Conservation (phyloP, 2,329 filamentous ascomycete genomes). For the Orbilia quercus region DNA sequence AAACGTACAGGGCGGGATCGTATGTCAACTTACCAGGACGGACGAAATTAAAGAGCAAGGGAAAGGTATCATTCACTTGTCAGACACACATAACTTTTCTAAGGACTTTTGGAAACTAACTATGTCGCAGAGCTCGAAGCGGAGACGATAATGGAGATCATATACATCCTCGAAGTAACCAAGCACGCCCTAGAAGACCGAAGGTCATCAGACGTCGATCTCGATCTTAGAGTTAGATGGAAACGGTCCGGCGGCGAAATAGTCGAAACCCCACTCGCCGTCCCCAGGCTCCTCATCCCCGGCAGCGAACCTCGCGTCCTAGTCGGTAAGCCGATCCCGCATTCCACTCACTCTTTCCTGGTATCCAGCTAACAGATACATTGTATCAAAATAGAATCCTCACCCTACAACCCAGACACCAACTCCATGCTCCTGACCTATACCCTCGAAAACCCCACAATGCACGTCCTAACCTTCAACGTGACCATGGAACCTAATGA, state of each 20-base stretch:
- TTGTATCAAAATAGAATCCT: conserved; percentile 27
- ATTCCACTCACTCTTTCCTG: conserved; percentile 58
- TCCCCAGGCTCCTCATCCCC: conserved; percentile 83
- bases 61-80: conserved; percentile 11
- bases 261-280: conserved; percentile 75
- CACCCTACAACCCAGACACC: conserved; percentile 38
- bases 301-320: conserved; percentile 88
- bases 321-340: conserved; percentile 66
- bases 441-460: conserved; percentile 91
- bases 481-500: conserved; percentile 91
- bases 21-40: conserved; percentile 34
- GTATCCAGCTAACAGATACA: conserved; percentile 59
- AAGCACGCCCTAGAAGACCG: conserved; percentile 86
- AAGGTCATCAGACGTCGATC: conserved; percentile 77
- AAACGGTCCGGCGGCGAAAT: conserved; percentile 66
- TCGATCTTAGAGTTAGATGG: conserved; percentile 82
- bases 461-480: conserved; percentile 93
- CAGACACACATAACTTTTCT: not conserved
- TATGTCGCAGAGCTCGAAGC: conserved; percentile 45
- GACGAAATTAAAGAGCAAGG: conserved; percentile 37
- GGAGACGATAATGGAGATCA: conserved; percentile 66
- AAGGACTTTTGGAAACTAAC: conserved; percentile 8
- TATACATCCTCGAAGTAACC: conserved; percentile 78
- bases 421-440: conserved; percentile 67
- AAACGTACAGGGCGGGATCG: conserved; percentile 48